Percentiles rank a stretch among this genome's conserved stretches.
Conservation (phyloP, 2,329 filamentous ascomycete species). For the Curvularia sp. region DNA sequence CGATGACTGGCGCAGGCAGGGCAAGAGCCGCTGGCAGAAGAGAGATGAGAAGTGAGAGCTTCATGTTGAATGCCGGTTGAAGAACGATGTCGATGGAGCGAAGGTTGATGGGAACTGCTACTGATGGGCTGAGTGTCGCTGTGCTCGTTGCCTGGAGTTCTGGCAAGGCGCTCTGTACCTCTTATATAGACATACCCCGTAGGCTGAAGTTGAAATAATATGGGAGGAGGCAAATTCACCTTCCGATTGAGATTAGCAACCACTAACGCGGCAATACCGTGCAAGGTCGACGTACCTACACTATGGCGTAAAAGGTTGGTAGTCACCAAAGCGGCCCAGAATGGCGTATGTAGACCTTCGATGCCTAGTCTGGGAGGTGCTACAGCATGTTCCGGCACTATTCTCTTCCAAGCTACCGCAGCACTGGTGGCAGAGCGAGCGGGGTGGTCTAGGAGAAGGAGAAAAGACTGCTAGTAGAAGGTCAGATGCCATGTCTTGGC, state of each 20-base stretch:
- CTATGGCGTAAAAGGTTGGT: slow-evolving; percentile 22
- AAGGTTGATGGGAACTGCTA: slow-evolving; percentile 21
- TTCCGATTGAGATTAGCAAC: slow-evolving; percentile 42
- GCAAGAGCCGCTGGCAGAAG: slow-evolving; percentile 50
- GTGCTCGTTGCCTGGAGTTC: slow-evolving; percentile 39
- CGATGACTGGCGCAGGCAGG: slow-evolving; percentile 50
- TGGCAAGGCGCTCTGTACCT: slow-evolving; percentile 19
- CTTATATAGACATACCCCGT: slow-evolving; percentile 42
- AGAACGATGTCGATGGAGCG: slow-evolving; percentile 23
- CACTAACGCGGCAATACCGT: slow-evolving; percentile 22
- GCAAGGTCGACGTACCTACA: slow-evolving; percentile 27
- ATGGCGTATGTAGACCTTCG: slow-evolving; percentile 35
- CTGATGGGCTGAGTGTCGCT: slow-evolving; percentile 33
- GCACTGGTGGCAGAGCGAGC: slow-evolving; percentile 34
- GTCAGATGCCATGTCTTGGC: slow-evolving; percentile 38
- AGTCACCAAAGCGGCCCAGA: slow-evolving; percentile 31
- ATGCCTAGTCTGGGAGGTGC: slow-evolving; percentile 43
- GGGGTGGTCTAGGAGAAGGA: slow-evolving; percentile 26
- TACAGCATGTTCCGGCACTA: slow-evolving; percentile 36
- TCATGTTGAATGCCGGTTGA: slow-evolving; percentile 47
- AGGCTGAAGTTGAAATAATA: slow-evolving; percentile 16
- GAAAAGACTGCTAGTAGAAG: slow-evolving; percentile 25
- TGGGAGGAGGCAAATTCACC: slow-evolving; percentile 33
- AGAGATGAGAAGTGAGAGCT: slow-evolving; percentile 49
- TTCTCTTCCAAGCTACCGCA: slow-evolving; percentile 31